Conservation (phyloP, 2,329 filamentous ascomycete species). For the Pestalotiopsis sp. region DNA sequence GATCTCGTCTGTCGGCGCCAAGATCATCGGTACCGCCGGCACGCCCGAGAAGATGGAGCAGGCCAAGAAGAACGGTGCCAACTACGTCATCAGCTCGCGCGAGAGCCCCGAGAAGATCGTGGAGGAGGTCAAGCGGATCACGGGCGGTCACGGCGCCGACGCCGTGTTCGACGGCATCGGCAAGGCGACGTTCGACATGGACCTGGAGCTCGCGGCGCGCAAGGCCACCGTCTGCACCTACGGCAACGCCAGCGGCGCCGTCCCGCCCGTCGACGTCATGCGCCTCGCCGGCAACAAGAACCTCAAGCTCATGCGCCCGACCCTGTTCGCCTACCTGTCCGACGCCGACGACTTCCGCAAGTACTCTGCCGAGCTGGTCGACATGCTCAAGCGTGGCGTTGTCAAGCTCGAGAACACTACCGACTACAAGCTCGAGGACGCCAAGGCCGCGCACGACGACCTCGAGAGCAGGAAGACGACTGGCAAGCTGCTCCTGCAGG, state of each 20-base stretch:
- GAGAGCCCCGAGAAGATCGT: slow-evolving; percentile 65
- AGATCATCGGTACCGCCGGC: slow-evolving; percentile 78
- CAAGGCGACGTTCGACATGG: slow-evolving; percentile 80
- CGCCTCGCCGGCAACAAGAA: slow-evolving; percentile 67
- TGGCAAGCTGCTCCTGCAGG: slow-evolving; percentile 74
- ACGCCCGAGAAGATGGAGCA: slow-evolving; percentile 72
- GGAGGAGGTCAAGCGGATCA: slow-evolving; percentile 67
- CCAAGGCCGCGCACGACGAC: slow-evolving; percentile 73
- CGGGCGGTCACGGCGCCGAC: slow-evolving; percentile 70
- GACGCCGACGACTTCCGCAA: slow-evolving; percentile 71
- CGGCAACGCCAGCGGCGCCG: slow-evolving; percentile 79
- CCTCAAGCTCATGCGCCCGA: slow-evolving; percentile 74
- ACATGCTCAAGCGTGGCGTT: slow-evolving; percentile 65
- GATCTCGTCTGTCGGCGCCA: slow-evolving; percentile 71
- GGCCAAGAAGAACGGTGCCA: slow-evolving; percentile 72
- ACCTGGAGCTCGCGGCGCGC: slow-evolving; percentile 71
- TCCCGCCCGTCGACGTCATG: slow-evolving; percentile 65
- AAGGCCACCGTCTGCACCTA: slow-evolving; percentile 82
- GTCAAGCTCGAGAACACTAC: slow-evolving; percentile 70
- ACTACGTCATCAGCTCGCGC: slow-evolving; percentile 64
- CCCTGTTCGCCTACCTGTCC: slow-evolving; percentile 70
- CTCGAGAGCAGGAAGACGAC: slow-evolving; percentile 81
- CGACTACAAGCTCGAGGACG: slow-evolving; percentile 75
- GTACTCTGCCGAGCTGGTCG: slow-evolving; percentile 75
- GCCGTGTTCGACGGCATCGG: slow-evolving; percentile 88